A percentile compares a stretch with the other conserved stretches of the same genome.
phyloP scores from a whole-genome alignment of 805 yeast genomes.

The Yarrowia hollandica region DNA sequence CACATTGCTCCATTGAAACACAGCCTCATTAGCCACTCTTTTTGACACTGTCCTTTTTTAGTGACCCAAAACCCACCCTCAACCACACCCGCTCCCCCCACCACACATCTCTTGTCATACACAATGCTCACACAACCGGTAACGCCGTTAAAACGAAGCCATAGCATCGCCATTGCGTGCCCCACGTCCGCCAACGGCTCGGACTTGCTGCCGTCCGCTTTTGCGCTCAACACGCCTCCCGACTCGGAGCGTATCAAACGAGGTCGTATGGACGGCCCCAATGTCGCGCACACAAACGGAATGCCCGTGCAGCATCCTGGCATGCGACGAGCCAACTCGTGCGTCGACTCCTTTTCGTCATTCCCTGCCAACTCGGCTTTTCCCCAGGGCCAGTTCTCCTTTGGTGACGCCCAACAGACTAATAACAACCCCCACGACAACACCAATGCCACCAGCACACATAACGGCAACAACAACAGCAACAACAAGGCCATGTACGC shows the following conservation, averaged over 20 bases:
- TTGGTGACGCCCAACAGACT: too few relatives aligned
- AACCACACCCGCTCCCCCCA: neutral
- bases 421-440: too few relatives aligned
- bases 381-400: neutral
- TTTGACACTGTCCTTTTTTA: too few relatives aligned
- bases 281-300: too few relatives aligned
- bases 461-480: neutral
- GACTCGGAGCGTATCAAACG: slow-evolving; percentile 24
- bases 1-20: too few relatives aligned
- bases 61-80: too few relatives aligned
- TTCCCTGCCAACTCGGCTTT: slow-evolving; percentile 12
- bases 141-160: slow-evolving; percentile 28
- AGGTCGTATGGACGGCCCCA: neutral
- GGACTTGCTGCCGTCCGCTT: slow-evolving; percentile 22
- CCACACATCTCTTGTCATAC: slow-evolving; percentile 13
- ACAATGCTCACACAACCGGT: slow-evolving; percentile 26
- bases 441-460: neutral
- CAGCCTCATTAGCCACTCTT: too few relatives aligned
- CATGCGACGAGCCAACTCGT: slow-evolving; percentile 20
- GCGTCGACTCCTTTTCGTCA: slow-evolving; percentile 18
- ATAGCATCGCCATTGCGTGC: slow-evolving; percentile 18
- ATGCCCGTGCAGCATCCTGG: slow-evolving; percentile 1
- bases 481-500: slow-evolving; percentile 6
- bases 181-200: slow-evolving; percentile 19
- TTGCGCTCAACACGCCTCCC: slow-evolving; percentile 28